Evolutionary conservation across 441 rosid genomes (phyloP).

Genomic region (Omphalea diandra): DNA sequence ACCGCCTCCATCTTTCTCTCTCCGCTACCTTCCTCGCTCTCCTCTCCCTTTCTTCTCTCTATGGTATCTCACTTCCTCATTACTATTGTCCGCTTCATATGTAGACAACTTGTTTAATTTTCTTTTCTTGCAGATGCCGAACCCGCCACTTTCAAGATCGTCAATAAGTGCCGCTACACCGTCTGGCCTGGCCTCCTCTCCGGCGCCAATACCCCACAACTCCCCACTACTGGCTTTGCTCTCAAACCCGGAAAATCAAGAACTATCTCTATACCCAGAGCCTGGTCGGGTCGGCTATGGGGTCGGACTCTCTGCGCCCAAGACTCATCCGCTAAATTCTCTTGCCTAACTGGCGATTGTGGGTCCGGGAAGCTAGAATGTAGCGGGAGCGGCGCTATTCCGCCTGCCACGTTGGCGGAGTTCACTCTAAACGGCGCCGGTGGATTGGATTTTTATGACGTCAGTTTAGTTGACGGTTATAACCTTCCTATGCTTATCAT

Average conservation of each 20-base stretch:
- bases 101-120: too few species aligned
- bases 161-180: constrained; percentile 66
- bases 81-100: not conserved
- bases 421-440: constrained; percentile 70
- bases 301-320: constrained; percentile 52
- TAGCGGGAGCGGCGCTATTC: constrained; percentile 60
- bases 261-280: constrained; percentile 44
- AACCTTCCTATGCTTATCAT: constrained; percentile 68
- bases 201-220: constrained; percentile 60
- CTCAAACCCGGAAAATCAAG: constrained; percentile 56
- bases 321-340: constrained; percentile 42
- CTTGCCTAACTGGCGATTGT: constrained; percentile 68
- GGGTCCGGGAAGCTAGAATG: constrained; percentile 65
- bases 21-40: constrained; percentile 24
- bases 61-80: constrained; percentile 33
- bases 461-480: constrained; percentile 81
- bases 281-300: constrained; percentile 86
- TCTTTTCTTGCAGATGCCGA: constrained; percentile 36
- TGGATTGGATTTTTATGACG: constrained; percentile 77
- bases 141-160: constrained; percentile 61
- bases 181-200: constrained; percentile 91
- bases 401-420: constrained; percentile 84
- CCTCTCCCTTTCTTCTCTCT: constrained; percentile 27
- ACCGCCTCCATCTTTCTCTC: constrained; percentile 24
- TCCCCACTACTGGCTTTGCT: constrained; percentile 73